phyloP scores from a whole-genome alignment of 495 filamentous ascomycete species.

The Aspergillus incahuasiensis region DNA sequence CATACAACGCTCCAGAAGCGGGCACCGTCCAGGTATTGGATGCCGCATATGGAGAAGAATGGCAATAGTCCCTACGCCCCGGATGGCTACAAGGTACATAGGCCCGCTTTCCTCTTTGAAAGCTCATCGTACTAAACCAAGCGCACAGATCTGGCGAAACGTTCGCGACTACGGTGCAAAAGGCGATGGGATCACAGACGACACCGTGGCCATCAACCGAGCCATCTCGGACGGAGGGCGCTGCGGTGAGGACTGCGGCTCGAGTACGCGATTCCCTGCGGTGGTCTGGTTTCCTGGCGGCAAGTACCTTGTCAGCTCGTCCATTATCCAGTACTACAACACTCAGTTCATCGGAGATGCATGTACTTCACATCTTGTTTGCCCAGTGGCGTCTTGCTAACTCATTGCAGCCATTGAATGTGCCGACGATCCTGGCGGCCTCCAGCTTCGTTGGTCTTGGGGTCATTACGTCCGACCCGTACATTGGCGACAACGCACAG shows the following conservation, averaged over 20 bases:
- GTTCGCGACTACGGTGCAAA: constrained; percentile 47
- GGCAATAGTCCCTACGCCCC: constrained; percentile 16
- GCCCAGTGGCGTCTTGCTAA: not conserved
- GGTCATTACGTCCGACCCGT: constrained; percentile 63
- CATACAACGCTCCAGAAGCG: not conserved
- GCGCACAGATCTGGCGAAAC: constrained; percentile 21
- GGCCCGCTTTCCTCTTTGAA: too few species aligned
- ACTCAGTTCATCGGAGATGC: constrained; percentile 58
- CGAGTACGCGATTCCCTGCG: constrained; percentile 42
- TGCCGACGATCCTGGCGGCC: constrained; percentile 54
- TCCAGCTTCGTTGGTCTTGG: constrained; percentile 54
- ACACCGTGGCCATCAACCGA: constrained; percentile 50
- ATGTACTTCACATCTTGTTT: not conserved
- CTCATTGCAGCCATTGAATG: constrained; percentile 44
- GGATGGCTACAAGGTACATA: constrained; percentile 14
- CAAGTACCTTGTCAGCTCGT: constrained; percentile 54
- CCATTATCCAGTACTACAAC: constrained; percentile 61
- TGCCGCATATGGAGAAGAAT: constrained; percentile 6
- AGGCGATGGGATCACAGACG: constrained; percentile 48
- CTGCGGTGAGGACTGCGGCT: constrained; percentile 49
- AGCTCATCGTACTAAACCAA: not conserved
- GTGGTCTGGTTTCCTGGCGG: constrained; percentile 57
- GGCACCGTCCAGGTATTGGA: constrained; percentile 8
- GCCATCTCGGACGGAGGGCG: constrained; percentile 45
- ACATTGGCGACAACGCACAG: constrained; percentile 66